Base-by-base conservation (phyloP, 345 rosid species). In the Melastoma malabathricum region DNA sequence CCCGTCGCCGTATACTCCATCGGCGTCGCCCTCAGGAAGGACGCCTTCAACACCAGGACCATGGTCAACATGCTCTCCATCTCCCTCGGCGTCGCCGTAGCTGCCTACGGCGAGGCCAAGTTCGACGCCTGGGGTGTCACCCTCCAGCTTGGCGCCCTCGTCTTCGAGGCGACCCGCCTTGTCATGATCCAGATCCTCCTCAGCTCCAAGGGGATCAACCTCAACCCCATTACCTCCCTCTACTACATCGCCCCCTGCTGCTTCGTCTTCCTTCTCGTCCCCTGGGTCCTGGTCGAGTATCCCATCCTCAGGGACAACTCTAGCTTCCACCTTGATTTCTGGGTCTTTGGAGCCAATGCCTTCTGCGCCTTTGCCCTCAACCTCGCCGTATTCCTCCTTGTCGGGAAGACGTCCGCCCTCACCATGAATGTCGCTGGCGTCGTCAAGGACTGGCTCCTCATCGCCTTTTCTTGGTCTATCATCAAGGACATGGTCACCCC, bases 381-480 rank as follows among this genome's bases (percentile, higher is more conserved):
- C 60, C 86, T 86, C 0, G 98, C 96, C 3, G 98, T 90, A 64
- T 90, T 90, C 77, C 66, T 90, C 56, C 86, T 90, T 8, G 96
- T 90, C 8, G 98, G 98, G 5, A 90, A 90, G 66, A 90, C 98
- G 13, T 90, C 98, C 0, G 98, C 98, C 12, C 66, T 90, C 66
- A 86, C 98, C 4, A 90, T 90, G 98, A 90, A 90, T 64, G 98
- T 90, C 43, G 98, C 98, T 41, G 97, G 97, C 47, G 96, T 89
- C 6, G 97, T 89, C 1, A 89, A 89, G 69, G 97, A 89, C 58
- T 89, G 96, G 98, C 55, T 90, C 14, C 64, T 90, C 79, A 90
- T 90, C 18, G 98, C 98, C 0, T 90, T 90, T 60, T 90, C 98
- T 0, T 90, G 98, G 98, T 89, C 97, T 0, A 90, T 89, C 47